phyloP scores from a whole-genome alignment of 306 rosid species.

The Casuarina equisetifolia region DNA sequence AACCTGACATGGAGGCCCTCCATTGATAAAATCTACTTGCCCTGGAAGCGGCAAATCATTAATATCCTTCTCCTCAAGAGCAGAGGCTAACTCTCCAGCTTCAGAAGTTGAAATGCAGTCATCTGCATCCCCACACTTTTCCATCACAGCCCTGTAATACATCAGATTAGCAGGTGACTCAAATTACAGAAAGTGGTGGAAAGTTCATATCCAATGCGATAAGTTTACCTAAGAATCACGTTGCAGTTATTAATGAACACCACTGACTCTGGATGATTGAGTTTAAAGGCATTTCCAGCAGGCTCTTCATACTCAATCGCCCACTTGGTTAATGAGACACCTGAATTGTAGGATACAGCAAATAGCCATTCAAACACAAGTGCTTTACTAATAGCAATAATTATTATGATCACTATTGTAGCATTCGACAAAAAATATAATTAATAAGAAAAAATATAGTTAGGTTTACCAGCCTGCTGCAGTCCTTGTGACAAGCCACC shows the following conservation, averaged over 20 bases:
- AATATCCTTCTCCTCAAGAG: conserved; percentile 55
- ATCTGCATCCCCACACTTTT: conserved; percentile 78
- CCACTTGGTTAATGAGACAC: conserved; percentile 82
- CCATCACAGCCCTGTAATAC: conserved; percentile 84
- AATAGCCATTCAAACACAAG: neutral
- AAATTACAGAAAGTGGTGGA: conserved; percentile 1
- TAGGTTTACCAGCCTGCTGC: conserved; percentile 61
- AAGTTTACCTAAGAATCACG: conserved; percentile 73
- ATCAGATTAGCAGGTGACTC: conserved; percentile 20
- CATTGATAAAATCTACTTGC: conserved; percentile 93
- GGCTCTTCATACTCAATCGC: conserved; percentile 98
- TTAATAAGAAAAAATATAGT: neutral
- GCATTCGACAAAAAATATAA: neutral
- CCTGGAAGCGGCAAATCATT: conserved; percentile 79
- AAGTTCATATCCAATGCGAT: neutral
- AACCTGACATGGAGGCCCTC: conserved; percentile 99
- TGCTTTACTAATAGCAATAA: neutral
- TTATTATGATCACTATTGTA: neutral
- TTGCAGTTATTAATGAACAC: conserved; percentile 84
- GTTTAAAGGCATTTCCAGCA: conserved; percentile 86
- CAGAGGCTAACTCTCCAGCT: conserved; percentile 70
- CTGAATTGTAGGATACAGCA: conserved; percentile 43
- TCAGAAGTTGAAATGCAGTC: conserved; percentile 85
- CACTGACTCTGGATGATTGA: conserved; percentile 78
- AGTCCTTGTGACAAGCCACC: conserved; percentile 95